Evolutionary conservation across 371 early-diverging fungal genomes (phyloP), one percentile per base, ranked within the genome.

Genomic region (Nosema bombycis): DNA sequence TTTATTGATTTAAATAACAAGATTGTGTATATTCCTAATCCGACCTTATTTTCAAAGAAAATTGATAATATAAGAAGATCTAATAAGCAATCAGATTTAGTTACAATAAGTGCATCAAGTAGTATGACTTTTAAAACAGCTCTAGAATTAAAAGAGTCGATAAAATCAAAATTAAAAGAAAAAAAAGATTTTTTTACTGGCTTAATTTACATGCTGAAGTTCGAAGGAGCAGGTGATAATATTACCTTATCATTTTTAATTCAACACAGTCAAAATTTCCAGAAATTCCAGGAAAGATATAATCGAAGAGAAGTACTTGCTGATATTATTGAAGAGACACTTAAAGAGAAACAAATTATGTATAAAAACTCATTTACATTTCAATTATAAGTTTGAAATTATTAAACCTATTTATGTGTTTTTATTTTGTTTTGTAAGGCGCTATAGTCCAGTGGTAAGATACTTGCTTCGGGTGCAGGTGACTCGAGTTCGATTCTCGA

Each of bases 11-110:
- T 60, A 30, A 79, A 77, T 46, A 81, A 81, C 4, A 82, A 75
- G 36, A 33, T 78, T 1, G 76, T 73, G 18, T 85, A 85, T 64
- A 84, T 85, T 54, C 84, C 86, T 23, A 86, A 82, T 71, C 74
- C 75, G 21, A 57, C 65, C 24, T 62, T 86, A 28, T 80, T 85
- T 33, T 55, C n/a, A 15, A 74, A 73, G 69, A 63, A 75, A 28
- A 85, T 86, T 26, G 70, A 73, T 58, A 86, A 86, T 73, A 70
- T 85, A n/a, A 64, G 84, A 62, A 78, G 86, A 77, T 84, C 84
- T 63, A 73, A 61, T 30, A 76, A 72, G 24, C 84, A 85, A 62
- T 65, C 57, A 26, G 83, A 84, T 55, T 37, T 72, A 36, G 65
- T 85, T 10, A 65, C 46, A 14, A 37, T 86, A 15, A 63, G 63